These are phyloP conservation scores for Mortierella sp. DNA, from an alignment of 371 early-diverging fungal genomes.

Conservation along the genomic window DNA sequence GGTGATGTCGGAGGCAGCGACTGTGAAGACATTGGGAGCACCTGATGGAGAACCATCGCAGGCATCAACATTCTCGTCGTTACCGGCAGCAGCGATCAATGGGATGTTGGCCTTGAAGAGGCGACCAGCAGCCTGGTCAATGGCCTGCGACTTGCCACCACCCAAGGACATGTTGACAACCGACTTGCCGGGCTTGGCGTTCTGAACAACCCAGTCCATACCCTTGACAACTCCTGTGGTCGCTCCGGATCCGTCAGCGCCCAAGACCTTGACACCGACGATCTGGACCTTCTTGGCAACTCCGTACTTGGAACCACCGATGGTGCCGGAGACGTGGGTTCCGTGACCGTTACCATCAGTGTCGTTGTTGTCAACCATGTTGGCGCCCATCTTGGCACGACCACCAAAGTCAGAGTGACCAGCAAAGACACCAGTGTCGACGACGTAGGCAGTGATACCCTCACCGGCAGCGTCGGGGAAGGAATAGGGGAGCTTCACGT, in stretches of 20 bases:
- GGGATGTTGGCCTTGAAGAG: constrained; percentile 56
- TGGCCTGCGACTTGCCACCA: constrained; percentile 74
- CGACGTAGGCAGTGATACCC: constrained; percentile 62
- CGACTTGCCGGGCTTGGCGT: constrained; percentile 55
- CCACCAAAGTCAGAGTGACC: constrained; percentile 74
- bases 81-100: constrained; percentile 91
- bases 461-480: constrained; percentile 54
- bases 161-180: constrained; percentile 86
- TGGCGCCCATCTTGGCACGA: constrained; percentile 70
- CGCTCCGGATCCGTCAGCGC: constrained; percentile 72
- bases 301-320: constrained; percentile 72
- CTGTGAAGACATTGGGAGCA: constrained; percentile 82
- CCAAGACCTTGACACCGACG: constrained; percentile 88
- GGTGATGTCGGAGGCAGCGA: constrained; percentile 80
- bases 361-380: constrained; percentile 57
- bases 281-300: constrained; percentile 89
- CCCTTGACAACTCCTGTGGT: constrained; percentile 77
- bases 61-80: constrained; percentile 75
- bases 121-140: constrained; percentile 78
- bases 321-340: constrained; percentile 62
- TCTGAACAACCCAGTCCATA: constrained; percentile 11
- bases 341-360: constrained; percentile 76
- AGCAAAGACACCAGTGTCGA: constrained; percentile 73
- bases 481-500: constrained; percentile 23
- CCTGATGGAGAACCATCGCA: constrained; percentile 89